phyloP scores from a whole-genome alignment of 441 rosid species.

The Brassica hybrid region DNA sequence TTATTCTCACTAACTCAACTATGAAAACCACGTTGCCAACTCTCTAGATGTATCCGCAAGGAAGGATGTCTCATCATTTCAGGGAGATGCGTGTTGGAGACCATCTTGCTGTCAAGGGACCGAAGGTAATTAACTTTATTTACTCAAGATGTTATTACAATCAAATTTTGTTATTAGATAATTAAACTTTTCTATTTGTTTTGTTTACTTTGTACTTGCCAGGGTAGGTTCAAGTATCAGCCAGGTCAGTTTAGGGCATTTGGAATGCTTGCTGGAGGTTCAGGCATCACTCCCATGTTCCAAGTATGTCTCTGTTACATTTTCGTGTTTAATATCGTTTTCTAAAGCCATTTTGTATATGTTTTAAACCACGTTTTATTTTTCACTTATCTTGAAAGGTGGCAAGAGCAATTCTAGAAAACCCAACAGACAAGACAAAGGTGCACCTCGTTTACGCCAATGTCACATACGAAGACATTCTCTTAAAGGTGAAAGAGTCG shows the following conservation, averaged over 20 bases:
- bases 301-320: slow-evolving; percentile 54
- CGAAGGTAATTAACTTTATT: slow-evolving; percentile 65
- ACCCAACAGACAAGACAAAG: slow-evolving; percentile 76
- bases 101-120: slow-evolving; percentile 88
- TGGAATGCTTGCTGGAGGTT: slow-evolving; percentile 97
- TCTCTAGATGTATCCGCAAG: slow-evolving; percentile 91
- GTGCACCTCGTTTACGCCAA: slow-evolving; percentile 91
- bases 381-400: slow-evolving; percentile 53
- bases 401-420: slow-evolving; percentile 81
- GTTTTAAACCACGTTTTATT: not conserved
- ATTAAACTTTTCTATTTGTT: slow-evolving; percentile 6
- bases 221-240: slow-evolving; percentile 92
- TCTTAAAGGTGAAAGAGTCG: slow-evolving; percentile 59
- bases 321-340: not conserved
- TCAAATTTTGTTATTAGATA: not conserved
- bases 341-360: not conserved
- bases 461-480: slow-evolving; percentile 82
- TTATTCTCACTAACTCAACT: not conserved
- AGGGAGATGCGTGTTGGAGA: slow-evolving; percentile 88
- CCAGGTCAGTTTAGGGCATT: slow-evolving; percentile 86
- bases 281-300: slow-evolving; percentile 99
- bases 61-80: slow-evolving; percentile 98
- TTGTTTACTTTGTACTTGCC: slow-evolving; percentile 24
- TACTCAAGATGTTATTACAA: not conserved
- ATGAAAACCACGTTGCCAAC: slow-evolving; percentile 20